Base-by-base conservation (phyloP, 805 yeast genomes). In the Cyberlindnera maclurae region DNA sequence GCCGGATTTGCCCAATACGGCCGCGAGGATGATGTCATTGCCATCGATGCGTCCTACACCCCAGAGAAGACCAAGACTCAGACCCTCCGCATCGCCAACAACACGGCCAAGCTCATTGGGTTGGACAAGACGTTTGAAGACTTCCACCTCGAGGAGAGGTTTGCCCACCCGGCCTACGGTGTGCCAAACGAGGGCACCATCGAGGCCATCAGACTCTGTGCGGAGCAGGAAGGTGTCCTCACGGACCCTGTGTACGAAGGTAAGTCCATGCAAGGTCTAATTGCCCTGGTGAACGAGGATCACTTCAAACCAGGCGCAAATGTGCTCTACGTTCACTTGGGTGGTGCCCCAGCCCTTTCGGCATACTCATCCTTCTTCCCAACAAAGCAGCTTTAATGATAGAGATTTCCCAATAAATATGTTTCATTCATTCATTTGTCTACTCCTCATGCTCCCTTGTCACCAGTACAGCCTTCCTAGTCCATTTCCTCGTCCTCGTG, bases 401-500 rank as follows among this genome's bases (percentile, higher is more conserved):
- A n/a, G n/a, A n/a, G n/a, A n/a, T n/a, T n/a, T 20, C 20, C 28
- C 20, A 15, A 33, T 12, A 33, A 15, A 24, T 26, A 26, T n/a
- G 26, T 10, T 33, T 11, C 12, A 28, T 15, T n/a, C 28, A 13
- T 18, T 28, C 12, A 27, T 27, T 12, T n/a, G 18, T 34, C 12
- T 12, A 10, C 16, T 18, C 12, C 17, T 27, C 13, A 24, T 15
- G 24, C 34, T 30, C 26, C 17, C 41, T 45, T 1, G 45, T 41
- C 9, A 46, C 45, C 18, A 51, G 41, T 3, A 54, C 58, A 1
- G 80, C 79, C 41, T 63, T 63, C 36, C 82, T 63, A 1, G 56
- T 55, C 76, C 81, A 71, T 41, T 60, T 64, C 33, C 82, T 57
- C 0, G 73, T 55, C 32, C 84, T 54, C 0, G 83, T 77, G 47